These are phyloP conservation scores for Dimocarpus longan DNA, from an alignment of 345 rosid genomes.

Conservation along the genomic window DNA sequence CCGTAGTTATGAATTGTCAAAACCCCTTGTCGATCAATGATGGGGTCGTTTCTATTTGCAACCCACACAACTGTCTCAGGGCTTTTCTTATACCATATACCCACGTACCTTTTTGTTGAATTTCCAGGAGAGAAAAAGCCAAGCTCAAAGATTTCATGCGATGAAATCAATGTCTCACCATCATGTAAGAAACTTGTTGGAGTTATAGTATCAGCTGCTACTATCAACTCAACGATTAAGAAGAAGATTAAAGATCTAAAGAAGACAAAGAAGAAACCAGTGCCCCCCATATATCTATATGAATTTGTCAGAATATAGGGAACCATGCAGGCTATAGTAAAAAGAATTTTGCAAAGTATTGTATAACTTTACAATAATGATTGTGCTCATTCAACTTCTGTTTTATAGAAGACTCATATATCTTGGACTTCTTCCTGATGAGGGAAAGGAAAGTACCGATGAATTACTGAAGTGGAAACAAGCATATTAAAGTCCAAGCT, in stretches of 20 bases:
- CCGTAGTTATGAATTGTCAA: no score
- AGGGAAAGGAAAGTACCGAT: no score
- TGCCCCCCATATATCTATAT: not conserved
- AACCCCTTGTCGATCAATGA: no score
- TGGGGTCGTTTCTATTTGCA: no score
- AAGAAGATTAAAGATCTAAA: slow-evolving; percentile 6
- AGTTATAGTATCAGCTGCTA: slow-evolving; percentile 21
- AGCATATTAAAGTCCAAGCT: no score
- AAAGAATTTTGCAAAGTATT: not conserved
- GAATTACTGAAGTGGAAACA: no score
- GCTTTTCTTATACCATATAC: slow-evolving; percentile 43
- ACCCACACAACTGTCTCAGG: slow-evolving; percentile 7
- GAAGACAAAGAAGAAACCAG: not conserved
- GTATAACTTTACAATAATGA: no score
- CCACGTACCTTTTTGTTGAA: slow-evolving; percentile 38
- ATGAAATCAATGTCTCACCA: slow-evolving; percentile 19
- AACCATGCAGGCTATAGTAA: no score
- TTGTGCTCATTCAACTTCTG: no score
- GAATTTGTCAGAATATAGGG: no score
- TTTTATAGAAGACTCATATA: no score
- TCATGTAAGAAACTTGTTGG: slow-evolving; percentile 20
- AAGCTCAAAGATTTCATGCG: slow-evolving; percentile 14
- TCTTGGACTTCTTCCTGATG: no score
- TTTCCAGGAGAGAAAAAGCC: slow-evolving; percentile 3
- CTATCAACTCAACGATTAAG: not conserved